These are phyloP conservation scores for Fusarium circinatum DNA, from an alignment of 2,329 filamentous ascomycete genomes.

Conservation along the genomic window DNA sequence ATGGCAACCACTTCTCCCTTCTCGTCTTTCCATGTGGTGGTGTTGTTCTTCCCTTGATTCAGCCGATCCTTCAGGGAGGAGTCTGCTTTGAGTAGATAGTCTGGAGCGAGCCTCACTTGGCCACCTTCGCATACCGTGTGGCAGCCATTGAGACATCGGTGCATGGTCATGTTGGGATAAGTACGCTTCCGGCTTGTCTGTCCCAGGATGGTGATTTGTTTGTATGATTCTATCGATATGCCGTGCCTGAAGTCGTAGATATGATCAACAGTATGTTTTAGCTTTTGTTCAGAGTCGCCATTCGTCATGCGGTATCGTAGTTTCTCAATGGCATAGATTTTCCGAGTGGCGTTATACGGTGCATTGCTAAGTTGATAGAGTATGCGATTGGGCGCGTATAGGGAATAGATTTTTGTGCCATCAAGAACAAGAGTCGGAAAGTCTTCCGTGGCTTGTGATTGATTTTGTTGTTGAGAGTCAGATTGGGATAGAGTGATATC, in stretches of 20 bases:
- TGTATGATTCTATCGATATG: neutral
- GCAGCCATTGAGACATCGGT: conserved; percentile 13
- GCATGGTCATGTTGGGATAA: conserved; percentile 32
- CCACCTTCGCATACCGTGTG: conserved; percentile 17
- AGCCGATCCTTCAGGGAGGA: conserved; percentile 31
- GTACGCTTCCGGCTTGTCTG: conserved; percentile 35
- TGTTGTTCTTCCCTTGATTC: conserved; percentile 35
- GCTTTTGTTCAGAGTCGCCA: conserved; percentile 10
- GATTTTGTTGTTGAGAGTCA: neutral
- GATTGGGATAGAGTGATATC: neutral
- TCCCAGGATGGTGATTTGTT: conserved; percentile 25
- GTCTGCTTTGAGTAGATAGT: conserved; percentile 35
- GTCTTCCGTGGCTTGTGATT: conserved; percentile 8
- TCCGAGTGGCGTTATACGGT: conserved; percentile 28
- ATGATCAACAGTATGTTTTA: conserved; percentile 41
- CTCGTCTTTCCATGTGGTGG: conserved; percentile 39
- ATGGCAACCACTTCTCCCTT: conserved; percentile 36
- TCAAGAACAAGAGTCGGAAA: conserved; percentile 38
- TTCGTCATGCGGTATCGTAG: conserved; percentile 38
- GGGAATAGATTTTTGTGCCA: conserved; percentile 33
- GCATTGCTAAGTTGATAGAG: conserved; percentile 44
- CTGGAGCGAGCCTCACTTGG: conserved; percentile 13
- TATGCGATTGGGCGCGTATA: conserved; percentile 19
- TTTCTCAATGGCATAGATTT: conserved; percentile 42
- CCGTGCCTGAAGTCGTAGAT: conserved; percentile 45